Percentiles rank a stretch among this genome's conserved stretches.
These are phyloP conservation scores for Colletotrichum coccodes DNA, from an alignment of 2,329 filamentous ascomycete species.

Conservation along the genomic window DNA sequence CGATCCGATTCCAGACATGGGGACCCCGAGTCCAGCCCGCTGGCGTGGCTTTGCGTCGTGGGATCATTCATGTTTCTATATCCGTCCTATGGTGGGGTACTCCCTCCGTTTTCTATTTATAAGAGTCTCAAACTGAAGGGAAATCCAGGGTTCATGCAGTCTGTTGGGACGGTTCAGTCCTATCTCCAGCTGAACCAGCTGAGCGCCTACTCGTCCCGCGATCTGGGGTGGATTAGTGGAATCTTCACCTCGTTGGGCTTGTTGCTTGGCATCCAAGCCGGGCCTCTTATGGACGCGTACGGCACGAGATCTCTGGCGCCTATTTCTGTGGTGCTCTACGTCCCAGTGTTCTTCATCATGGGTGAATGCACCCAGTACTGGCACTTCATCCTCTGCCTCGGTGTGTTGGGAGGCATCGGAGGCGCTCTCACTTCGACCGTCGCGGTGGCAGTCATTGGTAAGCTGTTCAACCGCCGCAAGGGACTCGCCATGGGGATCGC, in stretches of 20 bases:
- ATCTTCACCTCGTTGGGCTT: slow-evolving; percentile 56
- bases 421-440: slow-evolving; percentile 49
- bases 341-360: slow-evolving; percentile 54
- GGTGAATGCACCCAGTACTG: slow-evolving; percentile 57
- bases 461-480: slow-evolving; percentile 38
- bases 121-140: background rate
- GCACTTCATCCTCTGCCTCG: slow-evolving; percentile 58
- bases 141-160: slow-evolving; percentile 55
- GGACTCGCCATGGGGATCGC: slow-evolving; percentile 40
- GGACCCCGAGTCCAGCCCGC: slow-evolving; percentile 25
- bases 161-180: slow-evolving; percentile 58
- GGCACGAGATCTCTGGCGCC: slow-evolving; percentile 53
- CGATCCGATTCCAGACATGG: background rate
- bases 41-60: slow-evolving; percentile 28
- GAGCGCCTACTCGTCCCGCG: slow-evolving; percentile 48
- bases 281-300: slow-evolving; percentile 58
- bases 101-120: background rate
- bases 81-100: slow-evolving; percentile 24
- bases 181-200: slow-evolving; percentile 58
- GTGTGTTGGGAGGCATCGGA: slow-evolving; percentile 54
- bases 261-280: slow-evolving; percentile 57
- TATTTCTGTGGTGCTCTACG: slow-evolving; percentile 46
- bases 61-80: slow-evolving; percentile 31
- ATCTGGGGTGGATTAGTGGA: slow-evolving; percentile 61
- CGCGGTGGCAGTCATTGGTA: slow-evolving; percentile 43